Conservation (phyloP, 176 grass and related monocot species). For the Raddia guianensis region DNA sequence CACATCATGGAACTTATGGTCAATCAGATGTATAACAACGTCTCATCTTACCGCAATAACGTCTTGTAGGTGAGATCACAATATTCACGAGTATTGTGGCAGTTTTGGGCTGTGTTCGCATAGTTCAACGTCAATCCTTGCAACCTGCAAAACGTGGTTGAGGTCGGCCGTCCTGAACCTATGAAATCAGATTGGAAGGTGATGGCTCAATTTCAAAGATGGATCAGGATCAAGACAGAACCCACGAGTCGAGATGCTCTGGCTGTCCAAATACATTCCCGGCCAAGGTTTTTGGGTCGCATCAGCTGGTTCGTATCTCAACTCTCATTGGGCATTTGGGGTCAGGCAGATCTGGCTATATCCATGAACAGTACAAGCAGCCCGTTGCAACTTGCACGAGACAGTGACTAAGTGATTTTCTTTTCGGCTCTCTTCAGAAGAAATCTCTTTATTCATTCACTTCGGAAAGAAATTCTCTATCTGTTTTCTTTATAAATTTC, state of each 20-base stretch:
- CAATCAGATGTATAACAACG: conserved; percentile 24
- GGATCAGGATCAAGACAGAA: no score
- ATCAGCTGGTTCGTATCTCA: not conserved
- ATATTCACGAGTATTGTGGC: not conserved
- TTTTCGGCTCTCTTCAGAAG: no score
- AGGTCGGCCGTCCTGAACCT: not conserved
- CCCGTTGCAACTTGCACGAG: not conserved
- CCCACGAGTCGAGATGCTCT: not conserved
- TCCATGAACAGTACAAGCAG: not conserved
- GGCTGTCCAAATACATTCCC: not conserved
- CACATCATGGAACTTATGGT: not conserved
- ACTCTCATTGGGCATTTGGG: not conserved
- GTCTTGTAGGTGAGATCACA: not conserved
- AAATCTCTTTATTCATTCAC: no score
- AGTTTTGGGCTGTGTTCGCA: not conserved
- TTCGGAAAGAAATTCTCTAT: no score
- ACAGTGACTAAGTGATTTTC: not conserved
- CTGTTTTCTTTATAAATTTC: no score
- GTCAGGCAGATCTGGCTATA: not conserved
- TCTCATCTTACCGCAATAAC: conserved; percentile 2
- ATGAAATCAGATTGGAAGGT: not conserved
- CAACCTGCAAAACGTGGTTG: not conserved
- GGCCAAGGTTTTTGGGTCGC: not conserved
- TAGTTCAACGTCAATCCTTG: not conserved
- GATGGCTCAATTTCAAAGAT: not conserved